Evolutionary conservation across 495 filamentous ascomycete species (phyloP), one percentile per base, ranked within the genome.

Genomic region (Schizothecium vesticola): DNA sequence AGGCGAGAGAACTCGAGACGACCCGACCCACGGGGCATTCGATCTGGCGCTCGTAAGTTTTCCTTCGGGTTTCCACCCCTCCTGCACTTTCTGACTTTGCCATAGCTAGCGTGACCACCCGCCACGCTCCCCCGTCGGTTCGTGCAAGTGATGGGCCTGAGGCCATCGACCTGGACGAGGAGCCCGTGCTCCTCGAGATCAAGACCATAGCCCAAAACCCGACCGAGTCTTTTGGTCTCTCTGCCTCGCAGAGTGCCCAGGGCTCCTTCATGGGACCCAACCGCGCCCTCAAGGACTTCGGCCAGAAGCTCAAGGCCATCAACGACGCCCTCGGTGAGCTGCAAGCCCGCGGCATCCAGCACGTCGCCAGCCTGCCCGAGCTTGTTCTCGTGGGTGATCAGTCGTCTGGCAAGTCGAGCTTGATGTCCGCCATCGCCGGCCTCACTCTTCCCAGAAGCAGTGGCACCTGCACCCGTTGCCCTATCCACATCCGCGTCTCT

Each of bases 301-400:
- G 82, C 0, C 67, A 79, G 31, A 78, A 78, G 60, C 67, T 83
- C 9, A 83, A 83, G 55, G 77, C 76, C 8, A 80, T 79, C 70
- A 84, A 82, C 63, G 81, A 85, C 64, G 81, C 81, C 0, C 70
- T 85, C 0, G 82, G 80, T 0, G 78, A 81, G 29, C 78, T 85
- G 3, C 82, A 85, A 57, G 74, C 75, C 1, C 77, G 79, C 0
- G 82, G 82, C 11, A 81, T 85, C 12, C 80, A 82, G 56, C 84
- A 83, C 26, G 83, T 88, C 0, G 86, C 89, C 0, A 83, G 83
- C 3, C 78, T 95, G 0, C 92, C 92, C 0, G 91, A 91, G 69
- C 84, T 95, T 19, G 90, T 91, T 13, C 86, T 93, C 0, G 87
- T 94, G 1, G 92, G 92, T 1, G 92, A 95, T 65, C 92, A 96